Evolutionary conservation across 2,329 filamentous ascomycete species (phyloP), one percentile per base, ranked within the genome.

Genomic region (Penicillium sp.): DNA sequence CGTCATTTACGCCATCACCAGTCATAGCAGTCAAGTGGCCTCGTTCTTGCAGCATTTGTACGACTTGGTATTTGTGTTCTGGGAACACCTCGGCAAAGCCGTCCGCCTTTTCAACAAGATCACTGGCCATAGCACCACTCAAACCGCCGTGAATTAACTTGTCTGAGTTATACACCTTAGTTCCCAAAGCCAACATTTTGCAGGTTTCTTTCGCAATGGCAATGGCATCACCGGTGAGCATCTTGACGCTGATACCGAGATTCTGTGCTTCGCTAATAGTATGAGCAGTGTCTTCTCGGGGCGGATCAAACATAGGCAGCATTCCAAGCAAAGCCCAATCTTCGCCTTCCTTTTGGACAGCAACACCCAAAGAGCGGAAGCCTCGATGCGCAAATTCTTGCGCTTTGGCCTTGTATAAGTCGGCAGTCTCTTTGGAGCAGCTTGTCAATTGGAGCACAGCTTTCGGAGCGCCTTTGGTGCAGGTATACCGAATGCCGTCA

Each of bases 141-240:
- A 88, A 77, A 69, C 84, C 84, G 64, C 84, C 84, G 67, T 87
- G 82, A 58, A 88, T 87, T 54, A 88, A 77, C 72, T 83, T 85
- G 60, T 85, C 82, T 37, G 85, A 88, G 73, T 87, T 87, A 73
- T 87, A 88, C 53, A 88, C 84, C 74, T 88, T 88, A 58, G 84
- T 87, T 51, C 85, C 85, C 47, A 88, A 77, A 52, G 84, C 82
- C 60, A 88, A 76, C 82, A 88, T 87, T 72, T 87, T 87, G 77
- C 85, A 88, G 53, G 85, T 88, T 72, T 88, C 85, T 72, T 87
- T 87, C 43, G 85, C 85, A 60, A 88, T 88, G 55, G 85, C 84
- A 61, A 87, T 83, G 52, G 85, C 85, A 67, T 88, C 85, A 75
- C 85, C 85, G 66, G 85, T 88, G 66, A 88, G 75, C 85, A 88